Percentiles rank a stretch among this genome's conserved stretches.
Evolutionary conservation across 139 green algal species (phyloP).

Genomic region (Tetraselmis chui): DNA sequence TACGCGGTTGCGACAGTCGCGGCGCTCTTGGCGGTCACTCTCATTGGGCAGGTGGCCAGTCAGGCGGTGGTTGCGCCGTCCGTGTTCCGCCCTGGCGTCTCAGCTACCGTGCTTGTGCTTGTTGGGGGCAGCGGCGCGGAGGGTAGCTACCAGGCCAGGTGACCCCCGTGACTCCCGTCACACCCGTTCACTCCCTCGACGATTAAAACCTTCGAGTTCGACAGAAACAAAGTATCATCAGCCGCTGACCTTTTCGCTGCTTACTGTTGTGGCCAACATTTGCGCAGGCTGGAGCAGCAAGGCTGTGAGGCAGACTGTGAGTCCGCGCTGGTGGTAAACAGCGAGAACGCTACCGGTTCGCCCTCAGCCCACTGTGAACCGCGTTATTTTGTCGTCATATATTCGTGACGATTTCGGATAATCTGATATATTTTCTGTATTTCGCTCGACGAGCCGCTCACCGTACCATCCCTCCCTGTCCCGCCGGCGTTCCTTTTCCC

Average conservation of each 20-base stretch:
- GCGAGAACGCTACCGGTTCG: neutral
- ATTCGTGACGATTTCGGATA: no score
- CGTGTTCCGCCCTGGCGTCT: neutral
- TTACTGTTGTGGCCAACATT: no score
- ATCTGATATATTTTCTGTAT: no score
- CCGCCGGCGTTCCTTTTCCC: neutral
- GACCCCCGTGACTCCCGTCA: no score
- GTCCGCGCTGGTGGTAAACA: neutral
- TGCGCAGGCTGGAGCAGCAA: neutral
- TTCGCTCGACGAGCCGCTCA: no score
- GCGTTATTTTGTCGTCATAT: no score
- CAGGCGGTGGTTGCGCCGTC: neutral
- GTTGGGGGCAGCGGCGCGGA: no score
- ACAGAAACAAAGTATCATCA: no score
- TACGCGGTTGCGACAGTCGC: no score
- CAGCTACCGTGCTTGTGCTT: neutral
- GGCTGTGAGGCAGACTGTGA: neutral
- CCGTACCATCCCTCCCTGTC: neutral
- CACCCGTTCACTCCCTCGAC: neutral
- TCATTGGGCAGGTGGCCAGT: no score
- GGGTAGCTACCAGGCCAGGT: neutral
- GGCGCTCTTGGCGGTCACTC: no score
- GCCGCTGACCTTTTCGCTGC: neutral
- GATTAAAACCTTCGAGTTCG: no score
- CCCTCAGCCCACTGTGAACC: neutral